Base-by-base conservation (phyloP, 495 filamentous ascomycete genomes). In the Aeminium ludgeri region DNA sequence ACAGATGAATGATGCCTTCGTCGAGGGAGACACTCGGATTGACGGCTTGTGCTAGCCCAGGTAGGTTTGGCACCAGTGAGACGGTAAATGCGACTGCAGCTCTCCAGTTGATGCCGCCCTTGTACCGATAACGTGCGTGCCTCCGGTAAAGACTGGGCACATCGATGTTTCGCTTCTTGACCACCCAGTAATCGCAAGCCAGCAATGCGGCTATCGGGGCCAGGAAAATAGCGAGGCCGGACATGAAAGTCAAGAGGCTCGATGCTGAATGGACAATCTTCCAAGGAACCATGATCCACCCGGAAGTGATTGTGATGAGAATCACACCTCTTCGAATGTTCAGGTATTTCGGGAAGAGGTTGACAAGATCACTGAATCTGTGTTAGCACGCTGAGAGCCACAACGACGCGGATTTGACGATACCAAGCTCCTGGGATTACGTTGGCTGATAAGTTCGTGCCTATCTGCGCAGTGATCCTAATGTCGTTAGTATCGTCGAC, bases 121-220 rank as follows among this genome's bases (percentile, higher is more conserved):
- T 52, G 50, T 67, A 70, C 10, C 57, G 53, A 58, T 80, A 81
- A 11, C 70, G 61, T 1, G 67, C 66, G 20, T 64, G 40, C 0
- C 66, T 66, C 36, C 71, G 50, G 48, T 76, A 76, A 5, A 77
- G 54, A 8, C 63, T 63, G 34, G 71, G 65, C 0, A 69, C 64
- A 51, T 82, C 73, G 49, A 76, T 74, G 35, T 68, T 65, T 18
- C 63, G 52, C 18, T 52, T 55, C 44, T 80, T 74, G 7, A 82
- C 56, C 38, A 77, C 50, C 75, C 74, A 82, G 56, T 68, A 82
- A 48, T 83, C 78, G 18, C 65, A 65, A 0, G 69, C 58, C 59
- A 83, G 70, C 41, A 82, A 74, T 7, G 70, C 71, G 10, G 72
- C 75, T 37, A 83, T 73, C 0, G 78, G 77, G 0, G 69, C 76